Evolutionary conservation across 495 filamentous ascomycete genomes (phyloP), one percentile per base, ranked within the genome.

Genomic region (Cercophora samala): DNA sequence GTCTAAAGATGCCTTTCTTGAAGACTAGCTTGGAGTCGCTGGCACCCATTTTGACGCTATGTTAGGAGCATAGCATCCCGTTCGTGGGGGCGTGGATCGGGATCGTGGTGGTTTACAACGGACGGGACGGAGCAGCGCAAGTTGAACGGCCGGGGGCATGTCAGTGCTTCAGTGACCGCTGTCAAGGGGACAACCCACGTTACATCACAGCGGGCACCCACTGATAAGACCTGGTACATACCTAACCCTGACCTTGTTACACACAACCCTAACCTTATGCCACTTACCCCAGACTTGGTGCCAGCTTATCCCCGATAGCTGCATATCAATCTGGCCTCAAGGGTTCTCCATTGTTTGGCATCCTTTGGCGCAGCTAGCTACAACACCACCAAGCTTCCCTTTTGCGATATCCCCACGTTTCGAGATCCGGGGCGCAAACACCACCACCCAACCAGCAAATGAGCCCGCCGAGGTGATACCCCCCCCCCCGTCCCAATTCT

Each of bases 1-100:
- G 88, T 75, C 90, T 89, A 82, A 99, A 99, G 82, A 99, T 97
- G 77, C 93, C 95, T 78, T 97, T 91, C 80, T 98, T 99, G 87
- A 99, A 98, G 73, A 93, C 91, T 73, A 97, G 89, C 87, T 99
- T 99, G 69, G 94, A 97, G 83, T 99, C 96, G 77, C 95, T 97
- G 74, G 95, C 95, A 76, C 95, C 95, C 95, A 99, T 99, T 13
- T 77, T 60, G 61, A 68, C 26, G 25, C n/a, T 18, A 58, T 59
- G 56, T 72, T 52, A 71, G 21, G 64, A 60, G 64, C 68, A 70
- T 73, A 59, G 59, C 72, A 73, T 70, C 55, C 26, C 26, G 26
- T 29, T 29, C 26, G 26, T 4, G 26, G 64, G 68, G 23, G 18
- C 56, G 56, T n/a, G 22, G 9, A 11, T 58, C n/a, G n/a, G 37